Conservation (phyloP, 2,329 filamentous ascomycete species). For the Penicillium brasilianum region DNA sequence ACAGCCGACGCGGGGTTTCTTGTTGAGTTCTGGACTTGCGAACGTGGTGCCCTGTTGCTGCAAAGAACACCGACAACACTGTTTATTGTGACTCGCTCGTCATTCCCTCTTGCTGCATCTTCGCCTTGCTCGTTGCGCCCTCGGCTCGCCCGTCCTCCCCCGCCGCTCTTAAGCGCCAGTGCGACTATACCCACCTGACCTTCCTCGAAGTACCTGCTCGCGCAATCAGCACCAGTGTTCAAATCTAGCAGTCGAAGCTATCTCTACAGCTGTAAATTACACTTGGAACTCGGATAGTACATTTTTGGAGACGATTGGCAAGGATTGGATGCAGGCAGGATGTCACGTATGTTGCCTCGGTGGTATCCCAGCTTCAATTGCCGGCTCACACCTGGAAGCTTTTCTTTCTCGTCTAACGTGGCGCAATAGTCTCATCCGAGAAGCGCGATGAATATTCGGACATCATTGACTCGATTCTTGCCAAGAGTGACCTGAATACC, state of each 20-base stretch:
- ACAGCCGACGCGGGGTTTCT: constrained; percentile 10
- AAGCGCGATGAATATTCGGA: constrained; percentile 57
- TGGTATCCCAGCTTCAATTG: constrained; percentile 27
- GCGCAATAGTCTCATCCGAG: constrained; percentile 54
- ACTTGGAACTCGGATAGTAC: not conserved
- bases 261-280: not conserved
- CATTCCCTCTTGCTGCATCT: constrained; percentile 9
- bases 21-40: constrained; percentile 4
- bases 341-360: constrained; percentile 45
- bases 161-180: constrained; percentile 48
- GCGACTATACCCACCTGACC: constrained; percentile 35
- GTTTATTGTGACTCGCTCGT: not conserved
- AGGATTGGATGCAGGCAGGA: constrained; percentile 30
- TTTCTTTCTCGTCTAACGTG: constrained; percentile 23
- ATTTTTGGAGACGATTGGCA: constrained; percentile 24
- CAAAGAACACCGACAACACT: not conserved
- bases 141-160: constrained; percentile 34
- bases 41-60: not conserved
- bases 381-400: constrained; percentile 30
- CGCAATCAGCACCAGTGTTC: constrained; percentile 23
- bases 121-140: constrained; percentile 15
- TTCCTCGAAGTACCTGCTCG: constrained; percentile 20
- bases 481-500: constrained; percentile 64
- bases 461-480: constrained; percentile 68
- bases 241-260: constrained; percentile 10